Base-by-base conservation (phyloP, 1,139 yeast genomes). In the Sugiyamaella neomexicana region DNA sequence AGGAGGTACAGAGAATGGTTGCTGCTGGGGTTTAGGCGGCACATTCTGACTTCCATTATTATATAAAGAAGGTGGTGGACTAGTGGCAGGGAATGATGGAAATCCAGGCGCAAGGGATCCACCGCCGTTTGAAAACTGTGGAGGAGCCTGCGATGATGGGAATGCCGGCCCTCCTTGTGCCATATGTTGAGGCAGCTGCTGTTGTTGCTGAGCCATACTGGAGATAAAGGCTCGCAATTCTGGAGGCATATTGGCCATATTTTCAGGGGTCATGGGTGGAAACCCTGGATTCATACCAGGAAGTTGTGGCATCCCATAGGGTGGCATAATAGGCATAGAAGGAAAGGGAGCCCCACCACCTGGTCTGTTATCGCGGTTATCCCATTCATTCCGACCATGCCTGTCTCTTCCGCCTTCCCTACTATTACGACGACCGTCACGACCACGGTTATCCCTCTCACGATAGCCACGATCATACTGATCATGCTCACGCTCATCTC, bases 401-500 rank as follows among this genome's bases (percentile, higher is more conserved):
- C 54, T 51, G 5, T 40, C 55, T 34, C 54, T 52, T 15, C 16
- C 25, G 12, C 53, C 58, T 27, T 45, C 54, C 10, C 36, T 39
- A 36, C 56, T 55, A 34, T 53, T 41, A 10, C 45, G 49, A 25
- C 44, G 23, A 15, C 48, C 50, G 27, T 43, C 47, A 25, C 46
- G 40, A n/a, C 45, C 40, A 8, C 49, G 43, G 20, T 46, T 36
- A 43, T 40, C 45, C 8, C 55, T 39, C 8, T 31, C 48, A 9
- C 46, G 40, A 25, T 52, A 29, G 15, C 34, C 42, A 29, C 45
- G 51, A 31, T 23, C 32, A 32, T 29, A 31, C 15, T 37, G 34
- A 20, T 52, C 47, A 20, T 40, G 13, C 34, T 43, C 46, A 5
- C 54, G 42, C 50, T 48, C 65, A 60, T 62, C 71, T 71, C 56